Conservation (phyloP, 371 early-diverging fungal species). For the Mucor sp. region DNA sequence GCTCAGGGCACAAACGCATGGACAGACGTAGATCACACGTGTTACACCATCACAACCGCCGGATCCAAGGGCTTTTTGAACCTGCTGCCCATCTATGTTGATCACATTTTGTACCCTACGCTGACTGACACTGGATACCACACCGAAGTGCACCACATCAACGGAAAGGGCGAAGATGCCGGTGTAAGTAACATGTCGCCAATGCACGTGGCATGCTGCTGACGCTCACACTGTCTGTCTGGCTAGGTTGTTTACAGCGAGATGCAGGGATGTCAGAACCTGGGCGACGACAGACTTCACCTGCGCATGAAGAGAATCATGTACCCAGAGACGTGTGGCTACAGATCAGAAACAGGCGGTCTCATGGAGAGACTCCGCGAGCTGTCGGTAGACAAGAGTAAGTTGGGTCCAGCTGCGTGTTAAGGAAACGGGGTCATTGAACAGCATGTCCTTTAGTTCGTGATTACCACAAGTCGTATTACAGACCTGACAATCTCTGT, state of each 20-base stretch:
- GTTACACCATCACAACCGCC: constrained; percentile 69
- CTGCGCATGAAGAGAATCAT: constrained; percentile 58
- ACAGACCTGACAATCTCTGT: constrained; percentile 73
- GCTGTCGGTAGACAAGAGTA: constrained; percentile 67
- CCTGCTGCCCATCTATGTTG: constrained; percentile 60
- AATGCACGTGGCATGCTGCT: too few species aligned
- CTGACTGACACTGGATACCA: constrained; percentile 66
- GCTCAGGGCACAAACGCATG: constrained; percentile 76
- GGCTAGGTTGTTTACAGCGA: constrained; percentile 56
- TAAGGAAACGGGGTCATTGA: background rate
- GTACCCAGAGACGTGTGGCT: constrained; percentile 67
- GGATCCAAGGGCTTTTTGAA: constrained; percentile 70
- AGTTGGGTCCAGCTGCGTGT: background rate
- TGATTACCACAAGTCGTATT: constrained; percentile 63
- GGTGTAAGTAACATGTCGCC: constrained; percentile 30
- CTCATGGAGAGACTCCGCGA: constrained; percentile 69
- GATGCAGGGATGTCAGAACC: constrained; percentile 58
- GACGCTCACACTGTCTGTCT: background rate
- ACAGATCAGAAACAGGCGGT: constrained; percentile 71
- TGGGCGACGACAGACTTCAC: constrained; percentile 48
- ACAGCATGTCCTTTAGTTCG: constrained; percentile 39
- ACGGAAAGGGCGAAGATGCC: constrained; percentile 58
- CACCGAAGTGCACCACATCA: constrained; percentile 67
- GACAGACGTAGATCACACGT: constrained; percentile 65
- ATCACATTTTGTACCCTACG: constrained; percentile 72